phyloP scores from a whole-genome alignment of 805 yeast genomes.

The Metschnikowia noctiluminum region DNA sequence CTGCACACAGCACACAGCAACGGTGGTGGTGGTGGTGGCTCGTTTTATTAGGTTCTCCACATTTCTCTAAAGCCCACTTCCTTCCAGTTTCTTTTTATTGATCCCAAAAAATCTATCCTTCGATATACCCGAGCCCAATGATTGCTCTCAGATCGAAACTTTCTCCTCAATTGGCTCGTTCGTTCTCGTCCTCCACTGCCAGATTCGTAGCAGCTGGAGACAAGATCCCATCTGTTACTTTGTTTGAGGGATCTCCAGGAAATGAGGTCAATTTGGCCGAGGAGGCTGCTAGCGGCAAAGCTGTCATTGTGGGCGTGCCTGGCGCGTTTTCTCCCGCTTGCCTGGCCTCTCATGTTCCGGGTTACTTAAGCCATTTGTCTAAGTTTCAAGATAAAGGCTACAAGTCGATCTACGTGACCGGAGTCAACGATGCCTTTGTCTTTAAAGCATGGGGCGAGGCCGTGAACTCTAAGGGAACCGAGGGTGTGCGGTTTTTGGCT shows the following conservation, averaged over 20 bases:
- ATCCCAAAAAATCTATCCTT: not conserved
- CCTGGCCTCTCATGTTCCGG: conserved; percentile 69
- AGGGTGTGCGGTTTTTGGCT: conserved; percentile 58
- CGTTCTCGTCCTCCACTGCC: conserved; percentile 21
- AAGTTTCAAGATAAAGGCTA: conserved; percentile 66
- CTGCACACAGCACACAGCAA: not conserved
- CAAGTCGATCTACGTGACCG: conserved; percentile 56
- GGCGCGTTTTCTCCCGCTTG: conserved; percentile 83
- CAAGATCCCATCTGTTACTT: conserved; percentile 53
- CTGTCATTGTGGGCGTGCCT: conserved; percentile 46
- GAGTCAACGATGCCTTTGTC: conserved; percentile 88
- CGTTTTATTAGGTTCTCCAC: not conserved
- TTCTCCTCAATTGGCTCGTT: conserved; percentile 14
- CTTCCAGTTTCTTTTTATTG: not conserved
- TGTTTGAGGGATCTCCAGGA: conserved; percentile 64
- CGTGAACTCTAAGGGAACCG: conserved; percentile 20
- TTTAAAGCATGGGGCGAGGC: conserved; percentile 72
- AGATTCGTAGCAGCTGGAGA: conserved; percentile 52
- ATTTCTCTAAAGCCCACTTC: not conserved
- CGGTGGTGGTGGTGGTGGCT: not conserved
- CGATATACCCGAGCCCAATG: not conserved
- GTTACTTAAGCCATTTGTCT: conserved; percentile 52
- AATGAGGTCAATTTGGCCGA: conserved; percentile 55
- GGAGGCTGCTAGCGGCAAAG: conserved; percentile 44
- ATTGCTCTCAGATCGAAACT: conserved; percentile 5